Base-by-base conservation (phyloP, 2,329 filamentous ascomycete genomes). In the Aaosphaeria pasadenensis region DNA sequence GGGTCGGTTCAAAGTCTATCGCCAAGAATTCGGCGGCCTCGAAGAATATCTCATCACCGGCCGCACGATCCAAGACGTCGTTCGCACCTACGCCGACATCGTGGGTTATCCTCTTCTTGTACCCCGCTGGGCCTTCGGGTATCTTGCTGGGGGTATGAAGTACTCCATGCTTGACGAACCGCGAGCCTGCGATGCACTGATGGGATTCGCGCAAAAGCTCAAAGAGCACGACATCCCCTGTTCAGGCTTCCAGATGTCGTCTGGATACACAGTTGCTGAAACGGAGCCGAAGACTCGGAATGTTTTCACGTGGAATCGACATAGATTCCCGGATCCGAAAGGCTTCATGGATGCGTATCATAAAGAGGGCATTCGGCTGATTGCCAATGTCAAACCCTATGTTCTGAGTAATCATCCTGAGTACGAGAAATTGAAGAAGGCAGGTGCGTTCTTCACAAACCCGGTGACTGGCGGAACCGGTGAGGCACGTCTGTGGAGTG, bases 351-450 rank as follows among this genome's bases (percentile, higher is more conserved):
- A 76, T 7, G 77, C 81, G 41, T 86, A 82, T 53, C 85, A 87
- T 59, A 71, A 73, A 36, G 76, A 80, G 13, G 86, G 86, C 0
- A 85, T 90, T 53, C 76, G 86, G 0, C 71, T 89, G 6, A 77
- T 89, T 35, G 82, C 84, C 17, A 89, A 89, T 53, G 81, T 89
- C 54, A 89, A 89, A 67, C 86, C 86, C 0, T 89, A 89, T 59
- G 75, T 89, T 0, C 73, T 89, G 1, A 77, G 71, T 1, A 87
- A 73, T 30, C 87, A 89, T 52, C 86, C 86, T 0, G 82, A 82
- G 43, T 89, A 88, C 56, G 54, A 80, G 31, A 81, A 79, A 51
- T 73, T 89, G 0, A 77, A 76, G n/a, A 72, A 76, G 1, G 73
- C 74, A 0, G 78, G 79, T 1, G 86, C 81, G 0, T 76, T 90